Percentiles rank a stretch among this genome's conserved stretches.
Evolutionary conservation across 331 rosid species (phyloP).

Genomic region (Stylosanthes scabra): DNA sequence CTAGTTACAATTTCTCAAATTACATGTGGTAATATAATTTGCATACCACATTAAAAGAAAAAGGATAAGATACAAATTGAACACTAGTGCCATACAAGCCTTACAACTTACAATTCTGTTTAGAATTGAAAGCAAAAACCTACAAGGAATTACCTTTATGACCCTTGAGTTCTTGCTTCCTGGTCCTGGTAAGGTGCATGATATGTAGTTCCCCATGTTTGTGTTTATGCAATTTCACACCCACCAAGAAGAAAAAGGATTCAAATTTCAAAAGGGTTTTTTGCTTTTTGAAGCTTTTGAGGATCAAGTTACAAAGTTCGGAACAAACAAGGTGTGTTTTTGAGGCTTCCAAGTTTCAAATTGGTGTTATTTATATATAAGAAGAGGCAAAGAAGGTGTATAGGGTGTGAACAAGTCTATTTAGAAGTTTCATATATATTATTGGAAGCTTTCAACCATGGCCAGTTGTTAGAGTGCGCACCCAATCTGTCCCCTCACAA

Average conservation of each 20-base stretch:
- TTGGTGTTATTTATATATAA: slow-evolving; percentile 17
- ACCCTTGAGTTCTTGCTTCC: too few relatives aligned
- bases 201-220: slow-evolving; percentile 75
- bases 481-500: too few relatives aligned
- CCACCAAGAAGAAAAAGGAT: neutral
- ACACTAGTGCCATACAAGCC: too few relatives aligned
- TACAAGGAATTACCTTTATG: slow-evolving; percentile 1
- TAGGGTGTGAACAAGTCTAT: slow-evolving; percentile 26
- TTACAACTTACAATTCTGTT: too few relatives aligned
- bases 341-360: slow-evolving; percentile 8
- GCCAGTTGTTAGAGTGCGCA: slow-evolving; percentile 46
- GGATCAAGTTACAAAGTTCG: too few relatives aligned
- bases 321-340: too few relatives aligned
- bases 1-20: too few relatives aligned
- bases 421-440: slow-evolving; percentile 4
- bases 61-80: too few relatives aligned
- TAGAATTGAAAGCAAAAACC: slow-evolving; percentile 2
- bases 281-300: neutral
- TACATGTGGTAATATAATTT: too few relatives aligned
- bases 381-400: slow-evolving; percentile 17
- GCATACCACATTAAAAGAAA: too few relatives aligned
- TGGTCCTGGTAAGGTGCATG: too few relatives aligned
- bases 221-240: neutral
- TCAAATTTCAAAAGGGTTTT: neutral
- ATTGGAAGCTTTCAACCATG: slow-evolving; percentile 38